Evolutionary conservation across 78 protist genomes (phyloP).

Genomic region (Chrysochromulina parva): DNA sequence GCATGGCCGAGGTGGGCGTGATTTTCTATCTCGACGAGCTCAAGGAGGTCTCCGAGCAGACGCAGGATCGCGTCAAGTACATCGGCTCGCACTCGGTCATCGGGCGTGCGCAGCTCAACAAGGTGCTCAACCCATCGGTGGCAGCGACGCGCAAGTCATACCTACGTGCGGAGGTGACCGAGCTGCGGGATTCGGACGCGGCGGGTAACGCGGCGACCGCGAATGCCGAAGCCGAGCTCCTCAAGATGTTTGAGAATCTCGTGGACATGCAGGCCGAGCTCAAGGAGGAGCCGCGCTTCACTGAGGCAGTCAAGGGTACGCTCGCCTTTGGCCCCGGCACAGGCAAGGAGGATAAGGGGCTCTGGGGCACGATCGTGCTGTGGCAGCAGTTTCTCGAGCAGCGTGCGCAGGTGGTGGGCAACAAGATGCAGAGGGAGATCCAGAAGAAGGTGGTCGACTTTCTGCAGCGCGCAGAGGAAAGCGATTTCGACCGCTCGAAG

Average conservation of each 20-base stretch:
- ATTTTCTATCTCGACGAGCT: conserved; percentile 19
- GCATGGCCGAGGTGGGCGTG: neutral
- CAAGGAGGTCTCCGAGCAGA: conserved; percentile 25
- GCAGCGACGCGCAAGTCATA: neutral
- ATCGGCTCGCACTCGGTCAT: conserved; percentile 5
- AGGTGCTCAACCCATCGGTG: neutral
- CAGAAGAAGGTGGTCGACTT: neutral
- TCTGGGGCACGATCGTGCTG: conserved; percentile 1
- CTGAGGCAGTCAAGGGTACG: neutral
- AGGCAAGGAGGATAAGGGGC: neutral
- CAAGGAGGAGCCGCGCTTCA: conserved; percentile 13
- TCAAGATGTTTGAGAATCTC: neutral
- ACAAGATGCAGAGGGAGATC: neutral
- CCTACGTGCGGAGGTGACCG: neutral
- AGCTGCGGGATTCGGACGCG: neutral
- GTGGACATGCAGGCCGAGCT: neutral
- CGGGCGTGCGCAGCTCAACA: neutral
- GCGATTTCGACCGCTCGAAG: neutral
- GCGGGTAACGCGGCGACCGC: neutral
- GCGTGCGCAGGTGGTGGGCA: neutral
- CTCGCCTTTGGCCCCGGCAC: neutral
- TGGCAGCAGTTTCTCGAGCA: neutral
- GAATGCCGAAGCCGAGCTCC: neutral
- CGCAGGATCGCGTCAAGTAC: conserved; percentile 13
- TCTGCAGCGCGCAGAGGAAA: neutral